These are phyloP conservation scores for Kodamaea kaohsiungensis DNA, from an alignment of 805 yeast species.

Conservation along the genomic window DNA sequence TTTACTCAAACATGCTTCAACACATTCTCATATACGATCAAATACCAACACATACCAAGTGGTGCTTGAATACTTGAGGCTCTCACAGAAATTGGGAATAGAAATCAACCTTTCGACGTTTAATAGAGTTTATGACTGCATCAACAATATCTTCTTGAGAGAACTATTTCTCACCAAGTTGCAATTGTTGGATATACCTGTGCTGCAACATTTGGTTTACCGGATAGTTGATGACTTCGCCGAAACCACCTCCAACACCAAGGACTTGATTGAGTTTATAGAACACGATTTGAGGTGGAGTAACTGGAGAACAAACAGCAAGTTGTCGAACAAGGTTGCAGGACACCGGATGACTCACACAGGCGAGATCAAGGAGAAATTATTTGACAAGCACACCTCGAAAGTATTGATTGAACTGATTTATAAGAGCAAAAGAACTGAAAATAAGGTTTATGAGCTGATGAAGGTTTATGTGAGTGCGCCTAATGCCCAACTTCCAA, in stretches of 20 bases:
- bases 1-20: slow-evolving; percentile 31
- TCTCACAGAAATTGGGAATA: slow-evolving; percentile 26
- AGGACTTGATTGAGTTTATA: slow-evolving; percentile 33
- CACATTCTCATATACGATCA: slow-evolving; percentile 35
- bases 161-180: slow-evolving; percentile 36
- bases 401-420: slow-evolving; percentile 8
- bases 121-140: slow-evolving; percentile 38
- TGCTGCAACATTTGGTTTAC: slow-evolving; percentile 30
- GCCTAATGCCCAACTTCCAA: neutral
- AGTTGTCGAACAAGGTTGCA: slow-evolving; percentile 31
- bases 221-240: slow-evolving; percentile 38
- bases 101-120: slow-evolving; percentile 36
- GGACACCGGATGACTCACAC: slow-evolving; percentile 10
- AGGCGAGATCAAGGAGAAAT: neutral
- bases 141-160: slow-evolving; percentile 38
- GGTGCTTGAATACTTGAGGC: slow-evolving; percentile 30
- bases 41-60: slow-evolving; percentile 33
- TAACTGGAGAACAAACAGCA: slow-evolving; percentile 31
- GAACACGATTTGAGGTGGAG: slow-evolving; percentile 32
- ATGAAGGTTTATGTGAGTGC: neutral
- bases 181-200: slow-evolving; percentile 32
- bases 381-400: slow-evolving; percentile 6
- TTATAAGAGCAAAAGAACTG: neutral
- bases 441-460: neutral
- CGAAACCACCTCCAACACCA: slow-evolving; percentile 25